Evolutionary conservation across 2,329 filamentous ascomycete genomes (phyloP), one percentile per base, ranked within the genome.

Genomic region (Sclerotinia spermophila): DNA sequence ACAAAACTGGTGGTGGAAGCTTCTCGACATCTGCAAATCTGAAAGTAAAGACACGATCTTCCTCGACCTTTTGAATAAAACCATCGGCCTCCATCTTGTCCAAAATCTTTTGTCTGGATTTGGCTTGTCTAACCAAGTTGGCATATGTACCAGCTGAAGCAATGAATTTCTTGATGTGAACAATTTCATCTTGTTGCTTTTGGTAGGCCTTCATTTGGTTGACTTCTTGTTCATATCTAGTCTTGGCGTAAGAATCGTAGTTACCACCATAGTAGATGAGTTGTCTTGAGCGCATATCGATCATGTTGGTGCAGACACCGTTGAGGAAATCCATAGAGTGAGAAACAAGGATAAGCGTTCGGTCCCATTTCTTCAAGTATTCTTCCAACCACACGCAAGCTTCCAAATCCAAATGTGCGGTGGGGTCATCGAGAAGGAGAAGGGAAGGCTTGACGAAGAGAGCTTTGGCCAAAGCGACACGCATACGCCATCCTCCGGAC

Each of bases 51-150:
- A 97, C 91, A 73, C 89, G 88, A 83, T 99, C 96, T 74, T 88
- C 83, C 70, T 86, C 83, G 73, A 99, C 94, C 71, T 93, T 92
- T 83, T 99, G 91, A 81, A 99, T 98, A 83, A 98, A 96, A 76
- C 96, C 96, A 79, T 99, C 96, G 77, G 96, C 96, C 87, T 98
- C 95, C 96, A 99, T 99, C 90, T 99, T 99, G 88, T 99, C 96
- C 76, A 98, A 87, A 82, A 98, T 98, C 93, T 99, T 99, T 84
- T 99, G 96, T 75, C 96, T 90, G 58, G 96, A 98, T 87, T 99
- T 99, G 83, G 96, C 96, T 84, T 99, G 96, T 82, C 93, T 89
- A 81, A 99, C 96, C 86, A 99, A 87, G 86, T 99, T 99, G 88
- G 96, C 96, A 80, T 99, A 99, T 73, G 96, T 99, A 94, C 96